Evolutionary conservation across 2,329 filamentous ascomycete genomes (phyloP).

Genomic region (Pestalotiopsis sp.): DNA sequence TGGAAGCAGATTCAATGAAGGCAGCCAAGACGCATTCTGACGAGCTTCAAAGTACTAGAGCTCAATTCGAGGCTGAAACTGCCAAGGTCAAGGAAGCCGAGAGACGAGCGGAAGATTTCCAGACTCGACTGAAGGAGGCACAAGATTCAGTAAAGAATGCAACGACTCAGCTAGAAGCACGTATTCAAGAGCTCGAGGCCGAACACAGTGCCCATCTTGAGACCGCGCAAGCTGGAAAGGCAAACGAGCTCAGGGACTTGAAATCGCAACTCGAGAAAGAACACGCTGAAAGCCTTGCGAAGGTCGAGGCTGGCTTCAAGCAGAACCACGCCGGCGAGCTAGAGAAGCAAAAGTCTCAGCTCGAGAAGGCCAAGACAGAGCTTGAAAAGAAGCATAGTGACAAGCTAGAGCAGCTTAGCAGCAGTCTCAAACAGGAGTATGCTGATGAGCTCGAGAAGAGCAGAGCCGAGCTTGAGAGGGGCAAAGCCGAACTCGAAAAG

Average conservation of each 20-base stretch:
- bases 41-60: conserved; percentile 60
- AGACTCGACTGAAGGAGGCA: background rate
- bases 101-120: conserved; percentile 23
- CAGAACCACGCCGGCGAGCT: conserved; percentile 39
- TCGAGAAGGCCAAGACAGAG: conserved; percentile 30
- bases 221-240: background rate
- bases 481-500: background rate
- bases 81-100: background rate
- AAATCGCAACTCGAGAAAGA: background rate
- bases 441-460: background rate
- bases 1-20: conserved; percentile 67
- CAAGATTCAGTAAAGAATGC: background rate
- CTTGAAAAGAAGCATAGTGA: background rate
- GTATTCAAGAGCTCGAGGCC: background rate
- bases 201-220: background rate
- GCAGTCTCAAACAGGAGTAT: background rate
- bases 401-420: conserved; percentile 23
- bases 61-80: conserved; percentile 39
- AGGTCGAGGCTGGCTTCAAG: conserved; percentile 19
- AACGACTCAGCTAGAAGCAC: background rate
- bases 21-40: conserved; percentile 62
- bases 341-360: background rate
- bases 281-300: background rate
- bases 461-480: background rate
- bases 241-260: background rate